Base-by-base conservation (phyloP, 306 rosid species). In the Purshia tridentata region DNA sequence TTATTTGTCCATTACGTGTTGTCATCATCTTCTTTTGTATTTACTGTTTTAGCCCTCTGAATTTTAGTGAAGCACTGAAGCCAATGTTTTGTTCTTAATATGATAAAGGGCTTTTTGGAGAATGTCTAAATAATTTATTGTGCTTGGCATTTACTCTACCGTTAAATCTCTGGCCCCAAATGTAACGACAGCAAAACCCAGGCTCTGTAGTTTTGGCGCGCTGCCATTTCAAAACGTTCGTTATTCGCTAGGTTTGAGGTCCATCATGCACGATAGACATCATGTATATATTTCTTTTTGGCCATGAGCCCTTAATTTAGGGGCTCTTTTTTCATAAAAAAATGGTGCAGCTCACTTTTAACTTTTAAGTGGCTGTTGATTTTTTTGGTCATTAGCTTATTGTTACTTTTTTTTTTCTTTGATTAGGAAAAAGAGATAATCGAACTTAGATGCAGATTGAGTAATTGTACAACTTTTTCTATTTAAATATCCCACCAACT, bases 191-290 rank as follows among this genome's bases (percentile, higher is more conserved):
- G 39, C 67, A 23, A 14, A 29, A 29, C 35, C 1, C 35, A 29
- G 12, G 56, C 56, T 29, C 4, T 23, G 39, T 14, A 4, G 68
- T 66, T 75, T 76, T 67, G 81, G 88, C 86, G 88, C 81, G 78
- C 48, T 6, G 9, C 0, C 13, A 42, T 79, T 79, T 81, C 78
- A 72, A 88, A 86, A 66, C 37, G 70, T 47, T 22, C 2, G 62
- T 59, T 23, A 5, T 78, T 19, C 1, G 6, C 74, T 83, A 59
- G 13, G 53, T 12, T 9, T 72, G 70, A 41, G 84, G 74, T 46
- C 70, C 82, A 76, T 22, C 6, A 22, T 6, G 56, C 50, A 0
- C 22, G 0, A 48, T 72, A 73, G 52, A 74, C 39, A 22, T 29
- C 35, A 29, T 29, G 35, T 29, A 29, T 29, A 29, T 29, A 29